Conservation (phyloP, 179 eudicot genomes). For the Actinidia polygama region DNA sequence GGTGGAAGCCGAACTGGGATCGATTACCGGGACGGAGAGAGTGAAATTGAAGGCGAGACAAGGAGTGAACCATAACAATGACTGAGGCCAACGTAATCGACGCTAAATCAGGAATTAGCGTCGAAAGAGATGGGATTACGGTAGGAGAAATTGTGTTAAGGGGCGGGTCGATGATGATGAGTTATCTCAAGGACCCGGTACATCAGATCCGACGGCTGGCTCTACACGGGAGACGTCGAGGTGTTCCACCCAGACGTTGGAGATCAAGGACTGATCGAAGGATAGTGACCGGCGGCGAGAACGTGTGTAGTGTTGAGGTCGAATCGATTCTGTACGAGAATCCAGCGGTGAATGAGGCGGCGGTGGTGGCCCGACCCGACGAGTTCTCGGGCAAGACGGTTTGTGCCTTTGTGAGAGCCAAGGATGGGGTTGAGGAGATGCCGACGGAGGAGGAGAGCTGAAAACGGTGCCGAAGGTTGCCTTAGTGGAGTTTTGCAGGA, state of each 20-base stretch:
- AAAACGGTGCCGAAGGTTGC: no score
- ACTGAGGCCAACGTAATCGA: background rate
- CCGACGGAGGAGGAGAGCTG: constrained; percentile 50
- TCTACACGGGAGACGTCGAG: constrained; percentile 5
- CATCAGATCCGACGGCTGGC: constrained; percentile 1
- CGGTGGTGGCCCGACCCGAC: constrained; percentile 1
- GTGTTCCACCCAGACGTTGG: constrained; percentile 8
- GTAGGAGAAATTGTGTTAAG: background rate
- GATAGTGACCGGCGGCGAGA: constrained; percentile 8
- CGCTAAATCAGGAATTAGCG: background rate
- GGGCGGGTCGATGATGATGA: background rate
- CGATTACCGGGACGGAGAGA: background rate
- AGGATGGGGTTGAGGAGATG: background rate
- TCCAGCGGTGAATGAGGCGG: background rate
- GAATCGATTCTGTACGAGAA: background rate
- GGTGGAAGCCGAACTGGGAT: background rate
- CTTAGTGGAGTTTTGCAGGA: constrained; percentile 61
- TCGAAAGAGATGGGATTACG: background rate
- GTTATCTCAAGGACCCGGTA: background rate
- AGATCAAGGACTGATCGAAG: background rate
- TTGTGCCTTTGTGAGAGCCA: background rate
- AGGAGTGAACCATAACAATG: background rate
- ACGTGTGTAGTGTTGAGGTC: background rate
- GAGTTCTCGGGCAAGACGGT: constrained; percentile 6
- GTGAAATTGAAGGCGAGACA: constrained; percentile 10